Base-by-base conservation (phyloP, 2,329 filamentous ascomycete genomes). In the Phialophora expanda region DNA sequence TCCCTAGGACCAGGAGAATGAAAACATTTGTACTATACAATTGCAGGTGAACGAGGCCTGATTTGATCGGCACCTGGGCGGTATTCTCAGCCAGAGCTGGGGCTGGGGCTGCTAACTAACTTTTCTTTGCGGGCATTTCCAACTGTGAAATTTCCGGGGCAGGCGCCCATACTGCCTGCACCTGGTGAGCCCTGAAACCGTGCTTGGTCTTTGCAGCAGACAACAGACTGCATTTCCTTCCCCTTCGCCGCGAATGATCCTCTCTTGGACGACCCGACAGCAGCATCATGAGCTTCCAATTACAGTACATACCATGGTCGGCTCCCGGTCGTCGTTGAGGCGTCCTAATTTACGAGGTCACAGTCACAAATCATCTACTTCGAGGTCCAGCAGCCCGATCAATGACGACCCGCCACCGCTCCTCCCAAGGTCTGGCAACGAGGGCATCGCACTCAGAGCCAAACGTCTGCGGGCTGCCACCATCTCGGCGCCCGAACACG, bases 281-380 rank as follows among this genome's bases (percentile, higher is more conserved):
- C 63, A 69, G 61, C 69, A 72, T 66, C 69, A 72, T 72, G 70
- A 72, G 58, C 64, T 59, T 53, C 64, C 55, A 32, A 70, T 60
- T 46, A 66, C 67, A 34, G 53, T 60, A 65, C 46, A 67, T 71
- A 73, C 63, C 62, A 75, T 75, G 74, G 74, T 73, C 68, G 70
- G 69, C 67, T 72, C 74, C 61, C 73, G 70, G 69, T 72, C 72
- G 65, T 74, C 73, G 56, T 71, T 72, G 64, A 73, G 74, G 61
- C 73, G 72, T 67, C 70, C 71, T 38, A 65, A 66, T 62, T 56
- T 71, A 61, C 67, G 66, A 65, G 67, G 67, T 51, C 48, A 51
- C 48, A 51, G 48, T 51, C 48, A 51, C 48, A 51, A 51, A 22
- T 26, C 48, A 12, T 51, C 62, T 24, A 67, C 64, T 64, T 65